Base-by-base conservation (phyloP, 345 rosid genomes). In the Eucalyptus melliodora region DNA sequence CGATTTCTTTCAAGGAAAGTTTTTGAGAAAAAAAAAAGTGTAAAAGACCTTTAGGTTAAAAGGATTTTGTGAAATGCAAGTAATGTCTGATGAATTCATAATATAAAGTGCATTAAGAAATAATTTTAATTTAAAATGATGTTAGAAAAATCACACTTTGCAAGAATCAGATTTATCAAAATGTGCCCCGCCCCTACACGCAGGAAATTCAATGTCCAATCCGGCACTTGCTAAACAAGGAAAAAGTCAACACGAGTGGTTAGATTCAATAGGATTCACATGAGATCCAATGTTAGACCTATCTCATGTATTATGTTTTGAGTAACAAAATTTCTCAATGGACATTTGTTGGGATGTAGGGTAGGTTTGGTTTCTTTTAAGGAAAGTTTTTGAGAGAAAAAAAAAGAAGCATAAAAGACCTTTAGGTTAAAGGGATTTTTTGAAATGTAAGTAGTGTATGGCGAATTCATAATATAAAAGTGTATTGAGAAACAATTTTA, bases 241-340 rank as follows among this genome's bases (percentile, higher is more conserved):
- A 56, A 24, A 24, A 56, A 56, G 62, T 56, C 2, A 24, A 56
- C 30, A 56, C 0, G 6, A 4, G 3, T 24, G 13, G 30, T 24
- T 24, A 56, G 13, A 56, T 56, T 56, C 27, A 8, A 56, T 24
- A 10, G 62, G 62, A 56, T 56, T 56, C 13, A 5, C 62, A 56
- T 5, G 2, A 24, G 13, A 56, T 24, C 56, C 56, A 53, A 19
- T 53, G 26, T 0, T 0, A 53, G 30, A 56, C 14, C 62, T 23
- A 53, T 24, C 27, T 24, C 62, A 21, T 56, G 27, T 56, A 23
- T 9, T 56, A 56, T 1, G 21, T 56, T 1, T 24, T 19, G 24
- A 8, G 5, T 53, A 53, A 53, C 59, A 53, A 53, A 53, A 56
- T 56, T 56, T 24, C 30, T 56, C 62, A 7, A 56, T 1, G 1